Evolutionary conservation across 148 eudicot genomes (phyloP).

Genomic region (Hydrangea macrophylla): DNA sequence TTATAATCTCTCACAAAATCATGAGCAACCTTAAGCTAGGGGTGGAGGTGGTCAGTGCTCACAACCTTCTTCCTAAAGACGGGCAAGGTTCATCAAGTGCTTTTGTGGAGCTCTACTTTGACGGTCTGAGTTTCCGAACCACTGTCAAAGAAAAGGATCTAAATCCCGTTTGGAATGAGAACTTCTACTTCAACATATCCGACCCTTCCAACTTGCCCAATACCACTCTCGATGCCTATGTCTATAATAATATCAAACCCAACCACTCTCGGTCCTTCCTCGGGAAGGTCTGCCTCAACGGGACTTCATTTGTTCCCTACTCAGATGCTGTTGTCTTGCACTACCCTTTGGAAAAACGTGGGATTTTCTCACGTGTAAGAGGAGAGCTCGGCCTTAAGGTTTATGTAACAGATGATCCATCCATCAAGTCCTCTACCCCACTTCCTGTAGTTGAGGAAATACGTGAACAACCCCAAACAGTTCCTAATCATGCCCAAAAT

Average conservation of each 20-base stretch:
- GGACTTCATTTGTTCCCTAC: conserved; percentile 83
- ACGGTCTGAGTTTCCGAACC: conserved; percentile 72
- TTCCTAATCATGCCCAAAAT: conserved; percentile 14
- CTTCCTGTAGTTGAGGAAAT: conserved; percentile 30
- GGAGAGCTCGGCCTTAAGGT: conserved; percentile 96
- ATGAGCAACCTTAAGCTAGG: conserved; percentile 75
- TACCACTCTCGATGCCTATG: conserved; percentile 62
- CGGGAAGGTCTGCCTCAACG: conserved; percentile 73
- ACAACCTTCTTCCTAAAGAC: conserved; percentile 86
- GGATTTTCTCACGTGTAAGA: conserved; percentile 76
- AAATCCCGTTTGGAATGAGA: conserved; percentile 89
- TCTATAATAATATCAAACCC: conserved; percentile 52
- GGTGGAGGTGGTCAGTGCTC: conserved; percentile 81
- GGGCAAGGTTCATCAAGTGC: conserved; percentile 91
- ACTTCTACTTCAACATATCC: conserved; percentile 89
- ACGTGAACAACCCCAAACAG: conserved; percentile 17
- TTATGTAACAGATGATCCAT: conserved; percentile 71
- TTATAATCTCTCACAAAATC: background rate
- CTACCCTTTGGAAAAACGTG: conserved; percentile 84
- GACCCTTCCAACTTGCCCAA: conserved; percentile 67
- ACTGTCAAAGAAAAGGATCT: conserved; percentile 90
- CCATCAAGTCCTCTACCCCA: conserved; percentile 64
- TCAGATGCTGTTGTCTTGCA: conserved; percentile 83
- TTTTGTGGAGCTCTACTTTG: conserved; percentile 80
- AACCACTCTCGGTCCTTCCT: conserved; percentile 61